Evolutionary conservation across 768 basidiomycete species (phyloP).

Genomic region (Lentinula sp.): DNA sequence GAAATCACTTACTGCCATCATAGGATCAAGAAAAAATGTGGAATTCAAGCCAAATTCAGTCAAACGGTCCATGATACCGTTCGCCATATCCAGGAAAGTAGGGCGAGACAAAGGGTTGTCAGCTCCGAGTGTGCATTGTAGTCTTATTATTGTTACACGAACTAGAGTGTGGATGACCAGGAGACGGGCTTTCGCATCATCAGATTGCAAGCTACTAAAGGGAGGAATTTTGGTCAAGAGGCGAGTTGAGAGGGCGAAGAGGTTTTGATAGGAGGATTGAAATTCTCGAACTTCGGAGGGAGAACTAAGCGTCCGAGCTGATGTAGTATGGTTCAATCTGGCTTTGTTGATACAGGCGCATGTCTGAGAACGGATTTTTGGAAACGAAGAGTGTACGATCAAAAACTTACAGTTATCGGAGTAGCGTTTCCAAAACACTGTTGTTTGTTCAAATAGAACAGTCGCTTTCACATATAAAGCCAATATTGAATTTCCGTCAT

Average conservation of each 20-base stretch:
- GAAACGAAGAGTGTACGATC: neutral
- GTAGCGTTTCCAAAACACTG: neutral
- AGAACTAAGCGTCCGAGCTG: neutral
- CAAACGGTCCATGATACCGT: neutral
- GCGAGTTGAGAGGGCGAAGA: neutral
- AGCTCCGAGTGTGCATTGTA: neutral
- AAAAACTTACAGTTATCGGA: neutral
- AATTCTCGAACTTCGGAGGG: neutral
- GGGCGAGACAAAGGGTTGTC: neutral
- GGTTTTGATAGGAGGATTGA: neutral
- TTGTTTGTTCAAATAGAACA: constrained; percentile 3
- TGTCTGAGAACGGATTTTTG: neutral
- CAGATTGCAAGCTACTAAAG: neutral
- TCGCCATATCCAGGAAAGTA: neutral
- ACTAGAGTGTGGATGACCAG: constrained; percentile 1
- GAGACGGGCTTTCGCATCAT: neutral
- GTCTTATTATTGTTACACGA: neutral
- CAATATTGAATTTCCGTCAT: neutral
- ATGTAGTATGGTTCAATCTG: neutral
- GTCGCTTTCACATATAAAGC: constrained; percentile 1
- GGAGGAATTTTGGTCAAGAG: neutral
- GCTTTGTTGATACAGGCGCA: neutral
- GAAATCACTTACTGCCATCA: neutral
- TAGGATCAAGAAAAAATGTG: neutral
- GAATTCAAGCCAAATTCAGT: neutral